phyloP scores from a whole-genome alignment of 768 basidiomycete genomes.

The Leccinum aurantiacum region DNA sequence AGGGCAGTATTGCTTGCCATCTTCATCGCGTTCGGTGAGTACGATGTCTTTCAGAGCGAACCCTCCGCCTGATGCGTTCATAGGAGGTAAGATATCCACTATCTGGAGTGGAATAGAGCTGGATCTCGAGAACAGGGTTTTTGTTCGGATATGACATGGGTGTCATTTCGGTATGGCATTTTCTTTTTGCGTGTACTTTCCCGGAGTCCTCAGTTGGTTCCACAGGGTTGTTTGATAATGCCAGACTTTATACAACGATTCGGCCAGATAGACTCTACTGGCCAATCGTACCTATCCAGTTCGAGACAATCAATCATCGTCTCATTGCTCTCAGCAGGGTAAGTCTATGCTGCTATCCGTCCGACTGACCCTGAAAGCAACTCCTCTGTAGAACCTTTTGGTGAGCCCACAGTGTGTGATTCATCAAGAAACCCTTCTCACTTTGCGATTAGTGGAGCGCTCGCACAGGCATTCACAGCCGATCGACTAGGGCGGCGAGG shows the following conservation, averaged over 20 bases:
- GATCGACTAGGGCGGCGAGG: slow-evolving; percentile 71
- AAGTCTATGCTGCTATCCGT: background rate
- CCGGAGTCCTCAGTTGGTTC: background rate
- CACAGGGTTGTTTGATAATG: slow-evolving; percentile 76
- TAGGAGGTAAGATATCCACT: slow-evolving; percentile 22
- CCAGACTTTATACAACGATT: slow-evolving; percentile 72
- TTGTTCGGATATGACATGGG: slow-evolving; percentile 78
- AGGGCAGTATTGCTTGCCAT: slow-evolving; percentile 63
- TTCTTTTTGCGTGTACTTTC: slow-evolving; percentile 1
- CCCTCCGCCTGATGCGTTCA: background rate
- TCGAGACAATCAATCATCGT: slow-evolving; percentile 76
- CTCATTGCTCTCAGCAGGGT: slow-evolving; percentile 76
- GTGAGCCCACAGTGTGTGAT: slow-evolving; percentile 31
- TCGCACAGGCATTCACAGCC: slow-evolving; percentile 72
- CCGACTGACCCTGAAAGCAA: background rate
- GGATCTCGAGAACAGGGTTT: slow-evolving; percentile 41
- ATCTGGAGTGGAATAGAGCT: background rate
- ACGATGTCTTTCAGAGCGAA: background rate
- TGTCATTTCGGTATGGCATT: slow-evolving; percentile 59
- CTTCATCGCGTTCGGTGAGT: slow-evolving; percentile 73
- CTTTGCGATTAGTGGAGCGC: slow-evolving; percentile 48
- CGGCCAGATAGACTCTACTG: slow-evolving; percentile 50
- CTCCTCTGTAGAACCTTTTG: slow-evolving; percentile 45
- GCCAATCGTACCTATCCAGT: slow-evolving; percentile 52
- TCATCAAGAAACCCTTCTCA: slow-evolving; percentile 6